Conservation (phyloP, 371 early-diverging fungal species). For the Fennellomyces sp. region DNA sequence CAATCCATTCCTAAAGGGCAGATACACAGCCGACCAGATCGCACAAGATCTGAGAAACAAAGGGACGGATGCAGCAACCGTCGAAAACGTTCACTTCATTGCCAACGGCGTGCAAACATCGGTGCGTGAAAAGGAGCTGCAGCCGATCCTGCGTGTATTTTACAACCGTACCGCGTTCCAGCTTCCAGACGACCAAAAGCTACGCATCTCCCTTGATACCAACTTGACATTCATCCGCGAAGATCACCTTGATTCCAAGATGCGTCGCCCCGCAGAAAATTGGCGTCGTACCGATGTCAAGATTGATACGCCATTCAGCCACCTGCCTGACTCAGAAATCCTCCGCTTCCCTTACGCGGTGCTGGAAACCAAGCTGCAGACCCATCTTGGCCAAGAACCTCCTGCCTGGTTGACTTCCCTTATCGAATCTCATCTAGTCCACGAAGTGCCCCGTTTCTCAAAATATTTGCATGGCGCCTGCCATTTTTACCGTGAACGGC, state of each 20-base stretch:
- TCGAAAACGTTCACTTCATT: constrained; percentile 70
- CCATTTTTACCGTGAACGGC: constrained; percentile 34
- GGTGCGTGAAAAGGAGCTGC: constrained; percentile 69
- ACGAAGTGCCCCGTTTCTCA: constrained; percentile 97
- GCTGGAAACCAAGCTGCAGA: constrained; percentile 72
- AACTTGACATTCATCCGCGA: constrained; percentile 96
- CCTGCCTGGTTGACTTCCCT: constrained; percentile 95
- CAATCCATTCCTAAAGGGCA: constrained; percentile 62
- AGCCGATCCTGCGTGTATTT: constrained; percentile 86
- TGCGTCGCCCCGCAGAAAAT: constrained; percentile 70
- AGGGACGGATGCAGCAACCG: constrained; percentile 61
- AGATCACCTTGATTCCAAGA: constrained; percentile 50
- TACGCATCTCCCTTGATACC: constrained; percentile 96
- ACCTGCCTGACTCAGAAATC: constrained; percentile 73
- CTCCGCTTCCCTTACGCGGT: constrained; percentile 52
- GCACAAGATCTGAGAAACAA: constrained; percentile 83
- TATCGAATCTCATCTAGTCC: constrained; percentile 88
- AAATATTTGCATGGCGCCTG: constrained; percentile 97
- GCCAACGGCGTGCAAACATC: constrained; percentile 76
- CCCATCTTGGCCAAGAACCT: constrained; percentile 84
- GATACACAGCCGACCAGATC: constrained; percentile 84
- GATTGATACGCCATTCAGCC: constrained; percentile 84
- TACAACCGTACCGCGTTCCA: constrained; percentile 98
- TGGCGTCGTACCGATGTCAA: constrained; percentile 95
- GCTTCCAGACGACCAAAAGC: constrained; percentile 89